Evolutionary conservation across 2,329 filamentous ascomycete genomes (phyloP).

Genomic region (Aspergillus texensis): DNA sequence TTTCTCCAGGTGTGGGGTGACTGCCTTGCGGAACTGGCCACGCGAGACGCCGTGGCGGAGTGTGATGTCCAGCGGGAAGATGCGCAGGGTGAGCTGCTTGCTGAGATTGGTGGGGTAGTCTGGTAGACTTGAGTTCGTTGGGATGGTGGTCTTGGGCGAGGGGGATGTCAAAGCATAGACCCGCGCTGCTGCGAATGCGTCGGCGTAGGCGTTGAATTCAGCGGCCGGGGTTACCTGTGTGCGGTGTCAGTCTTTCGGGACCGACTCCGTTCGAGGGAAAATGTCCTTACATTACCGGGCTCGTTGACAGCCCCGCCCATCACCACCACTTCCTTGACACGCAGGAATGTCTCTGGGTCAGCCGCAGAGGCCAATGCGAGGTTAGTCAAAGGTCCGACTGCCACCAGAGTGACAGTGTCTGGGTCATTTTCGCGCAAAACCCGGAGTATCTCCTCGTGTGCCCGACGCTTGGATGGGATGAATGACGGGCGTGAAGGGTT

Average conservation of each 20-base stretch:
- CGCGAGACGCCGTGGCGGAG: constrained; percentile 67
- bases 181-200: constrained; percentile 74
- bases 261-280: background rate
- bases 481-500: constrained; percentile 59
- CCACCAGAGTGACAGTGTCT: constrained; percentile 86
- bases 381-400: constrained; percentile 91
- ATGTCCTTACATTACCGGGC: constrained; percentile 72
- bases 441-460: constrained; percentile 87
- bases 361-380: constrained; percentile 83
- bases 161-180: constrained; percentile 77
- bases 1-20: constrained; percentile 58
- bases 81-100: constrained; percentile 64
- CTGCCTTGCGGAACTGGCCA: constrained; percentile 59
- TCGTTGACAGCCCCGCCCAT: constrained; percentile 88
- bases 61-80: constrained; percentile 79
- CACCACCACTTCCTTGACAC: constrained; percentile 85
- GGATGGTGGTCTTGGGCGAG: constrained; percentile 81
- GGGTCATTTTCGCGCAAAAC: constrained; percentile 78
- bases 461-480: constrained; percentile 70
- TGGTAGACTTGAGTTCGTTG: constrained; percentile 55
- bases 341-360: constrained; percentile 86
- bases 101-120: constrained; percentile 68
- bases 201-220: constrained; percentile 96
- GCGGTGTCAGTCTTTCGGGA: background rate
- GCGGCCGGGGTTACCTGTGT: constrained; percentile 68